These are phyloP conservation scores for Wickerhamomyces chaumierensis DNA, from an alignment of 805 yeast genomes.

Conservation along the genomic window DNA sequence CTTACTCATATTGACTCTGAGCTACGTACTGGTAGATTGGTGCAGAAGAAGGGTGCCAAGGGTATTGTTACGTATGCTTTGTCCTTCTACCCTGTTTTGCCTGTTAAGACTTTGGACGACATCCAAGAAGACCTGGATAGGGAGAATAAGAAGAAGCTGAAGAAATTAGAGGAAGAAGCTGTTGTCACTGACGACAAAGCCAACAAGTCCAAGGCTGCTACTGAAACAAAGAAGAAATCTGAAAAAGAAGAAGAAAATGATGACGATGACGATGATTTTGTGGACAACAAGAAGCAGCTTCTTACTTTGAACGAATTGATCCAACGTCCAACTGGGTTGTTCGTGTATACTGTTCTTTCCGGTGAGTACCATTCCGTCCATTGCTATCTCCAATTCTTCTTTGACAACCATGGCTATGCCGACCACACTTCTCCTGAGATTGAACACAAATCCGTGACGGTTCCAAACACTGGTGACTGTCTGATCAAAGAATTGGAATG, in stretches of 20 bases:
- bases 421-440: conserved; percentile 47
- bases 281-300: conserved; percentile 29
- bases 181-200: neutral
- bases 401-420: conserved; percentile 65
- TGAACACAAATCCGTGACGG: conserved; percentile 19
- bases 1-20: conserved; percentile 46
- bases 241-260: conserved; percentile 33
- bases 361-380: conserved; percentile 45
- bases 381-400: conserved; percentile 60
- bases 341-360: conserved; percentile 54
- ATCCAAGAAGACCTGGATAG: conserved; percentile 39
- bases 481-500: conserved; percentile 66
- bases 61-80: conserved; percentile 67
- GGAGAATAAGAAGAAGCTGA: conserved; percentile 18
- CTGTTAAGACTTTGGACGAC: conserved; percentile 72
- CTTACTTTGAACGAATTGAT: conserved; percentile 48
- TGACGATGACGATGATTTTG: conserved; percentile 25
- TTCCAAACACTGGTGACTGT: conserved; percentile 59
- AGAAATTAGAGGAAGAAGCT: conserved; percentile 20
- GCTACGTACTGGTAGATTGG: conserved; percentile 48
- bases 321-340: conserved; percentile 61
- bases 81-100: conserved; percentile 75
- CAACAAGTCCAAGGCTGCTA: conserved; percentile 1
- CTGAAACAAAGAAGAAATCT: too few relatives aligned
- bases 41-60: conserved; percentile 70